These are phyloP conservation scores for Gossypium thurberi DNA, from an alignment of 345 rosid genomes.

Conservation along the genomic window DNA sequence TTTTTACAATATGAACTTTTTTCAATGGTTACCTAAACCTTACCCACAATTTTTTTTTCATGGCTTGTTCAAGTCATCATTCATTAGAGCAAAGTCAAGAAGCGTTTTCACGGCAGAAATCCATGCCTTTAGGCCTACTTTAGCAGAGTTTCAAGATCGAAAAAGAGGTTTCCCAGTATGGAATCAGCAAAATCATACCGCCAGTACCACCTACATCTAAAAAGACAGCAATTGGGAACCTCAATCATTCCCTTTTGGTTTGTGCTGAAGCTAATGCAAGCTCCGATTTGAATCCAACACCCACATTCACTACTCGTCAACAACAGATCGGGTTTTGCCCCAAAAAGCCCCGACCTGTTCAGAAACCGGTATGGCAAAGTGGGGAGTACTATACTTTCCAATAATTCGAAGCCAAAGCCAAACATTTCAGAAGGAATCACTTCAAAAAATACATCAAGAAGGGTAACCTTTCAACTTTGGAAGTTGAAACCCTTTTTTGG, in stretches of 20 bases:
- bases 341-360: conserved; percentile 74
- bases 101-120: conserved; percentile 78
- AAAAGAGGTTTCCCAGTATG: conserved; percentile 81
- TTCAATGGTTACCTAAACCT: conserved; percentile 3
- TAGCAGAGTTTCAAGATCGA: conserved; percentile 93
- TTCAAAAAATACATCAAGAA: conserved; percentile 57
- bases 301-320: conserved; percentile 96
- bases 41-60: conserved; percentile 4
- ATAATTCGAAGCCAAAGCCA: conserved; percentile 84
- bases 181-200: conserved; percentile 97
- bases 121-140: conserved; percentile 68
- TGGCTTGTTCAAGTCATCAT: conserved; percentile 37
- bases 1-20: conserved; percentile 25
- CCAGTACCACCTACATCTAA: conserved; percentile 65
- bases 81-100: conserved; percentile 45
- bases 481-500: conserved; percentile 92
- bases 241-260: conserved; percentile 71
- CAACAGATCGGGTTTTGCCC: conserved; percentile 99
- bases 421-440: conserved; percentile 57
- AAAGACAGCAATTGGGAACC: conserved; percentile 60
- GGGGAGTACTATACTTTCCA: conserved; percentile 77
- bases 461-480: conserved; percentile 51
- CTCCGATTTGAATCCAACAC: conserved; percentile 34
- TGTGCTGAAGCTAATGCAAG: conserved; percentile 35
- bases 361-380: conserved; percentile 95